Evolutionary conservation across 2,329 filamentous ascomycete species (phyloP).

Genomic region (Fusarium mundagurra): DNA sequence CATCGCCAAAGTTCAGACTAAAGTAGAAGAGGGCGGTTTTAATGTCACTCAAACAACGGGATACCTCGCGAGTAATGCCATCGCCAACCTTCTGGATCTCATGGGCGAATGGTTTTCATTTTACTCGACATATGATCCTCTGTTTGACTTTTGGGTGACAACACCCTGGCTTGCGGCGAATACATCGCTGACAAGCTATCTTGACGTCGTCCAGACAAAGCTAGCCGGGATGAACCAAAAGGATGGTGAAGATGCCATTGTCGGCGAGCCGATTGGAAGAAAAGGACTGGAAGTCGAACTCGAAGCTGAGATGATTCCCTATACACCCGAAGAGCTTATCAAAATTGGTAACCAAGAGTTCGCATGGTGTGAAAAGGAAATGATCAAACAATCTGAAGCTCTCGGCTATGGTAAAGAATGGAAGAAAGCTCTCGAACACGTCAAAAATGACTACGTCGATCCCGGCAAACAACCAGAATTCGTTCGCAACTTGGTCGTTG

Average conservation of each 20-base stretch:
- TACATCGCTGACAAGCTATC: neutral
- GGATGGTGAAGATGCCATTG: constrained; percentile 4
- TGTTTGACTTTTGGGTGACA: constrained; percentile 33
- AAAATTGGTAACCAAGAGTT: constrained; percentile 30
- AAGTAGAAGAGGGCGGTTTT: constrained; percentile 8
- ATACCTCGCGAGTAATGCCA: constrained; percentile 17
- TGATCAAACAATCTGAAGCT: constrained; percentile 26
- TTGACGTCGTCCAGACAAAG: constrained; percentile 9
- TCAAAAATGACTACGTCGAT: constrained; percentile 31
- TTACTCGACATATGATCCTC: constrained; percentile 27
- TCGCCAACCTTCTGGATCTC: constrained; percentile 1
- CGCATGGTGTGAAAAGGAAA: constrained; percentile 29
- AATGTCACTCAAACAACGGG: constrained; percentile 28
- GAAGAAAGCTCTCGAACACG: constrained; percentile 24
- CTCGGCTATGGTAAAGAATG: constrained; percentile 25
- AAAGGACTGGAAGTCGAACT: constrained; percentile 24
- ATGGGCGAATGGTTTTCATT: constrained; percentile 24
- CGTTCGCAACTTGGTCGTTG: constrained; percentile 22
- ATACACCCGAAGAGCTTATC: constrained; percentile 22
- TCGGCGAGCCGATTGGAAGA: constrained; percentile 24
- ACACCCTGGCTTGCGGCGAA: constrained; percentile 25
- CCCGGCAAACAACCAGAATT: constrained; percentile 24
- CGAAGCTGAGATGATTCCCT: constrained; percentile 30
- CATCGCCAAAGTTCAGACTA: neutral
- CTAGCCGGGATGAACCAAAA: constrained; percentile 20